phyloP scores from a whole-genome alignment of 768 basidiomycete species.

The Russula sp. region DNA sequence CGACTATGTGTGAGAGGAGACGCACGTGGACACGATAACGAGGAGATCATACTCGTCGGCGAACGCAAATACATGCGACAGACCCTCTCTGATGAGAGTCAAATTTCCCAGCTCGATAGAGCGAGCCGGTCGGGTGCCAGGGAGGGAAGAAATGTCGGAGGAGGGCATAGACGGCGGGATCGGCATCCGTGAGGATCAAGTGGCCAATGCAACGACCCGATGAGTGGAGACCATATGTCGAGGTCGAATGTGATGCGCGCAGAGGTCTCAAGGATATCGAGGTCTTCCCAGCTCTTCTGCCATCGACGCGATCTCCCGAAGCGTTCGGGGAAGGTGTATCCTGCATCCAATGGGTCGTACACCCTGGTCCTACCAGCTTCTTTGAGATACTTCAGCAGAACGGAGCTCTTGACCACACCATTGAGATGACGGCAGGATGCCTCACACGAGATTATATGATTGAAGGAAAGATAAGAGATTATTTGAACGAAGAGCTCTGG shows the following conservation, averaged over 20 bases:
- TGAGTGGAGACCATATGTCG: conserved; percentile 25
- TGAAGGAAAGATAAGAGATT: conserved; percentile 24
- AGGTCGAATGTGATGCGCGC: conserved; percentile 23
- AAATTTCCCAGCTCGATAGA: conserved; percentile 19
- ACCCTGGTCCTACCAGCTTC: conserved; percentile 23
- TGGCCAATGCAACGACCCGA: conserved; percentile 24
- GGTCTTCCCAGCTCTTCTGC: conserved; percentile 25
- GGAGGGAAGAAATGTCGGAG: conserved; percentile 21
- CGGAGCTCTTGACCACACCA: conserved; percentile 25
- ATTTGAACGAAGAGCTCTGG: conserved; percentile 27
- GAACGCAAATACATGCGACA: conserved; percentile 23
- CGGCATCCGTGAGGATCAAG: conserved; percentile 18
- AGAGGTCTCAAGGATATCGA: conserved; percentile 20
- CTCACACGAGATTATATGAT: conserved; percentile 23
- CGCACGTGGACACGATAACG: conserved; percentile 20
- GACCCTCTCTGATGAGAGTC: conserved; percentile 17
- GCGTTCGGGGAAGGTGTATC: conserved; percentile 23
- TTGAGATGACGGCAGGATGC: conserved; percentile 23
- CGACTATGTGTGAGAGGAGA: not conserved
- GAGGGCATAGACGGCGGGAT: conserved; percentile 24
- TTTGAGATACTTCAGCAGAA: conserved; percentile 24
- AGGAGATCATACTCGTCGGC: conserved; percentile 22
- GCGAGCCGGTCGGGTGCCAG: conserved; percentile 6
- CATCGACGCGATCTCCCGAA: conserved; percentile 19
- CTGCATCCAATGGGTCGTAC: conserved; percentile 18